These are phyloP conservation scores for Phytophthora chlamydospora DNA, from an alignment of 352 stramenopile species.

Conservation along the genomic window DNA sequence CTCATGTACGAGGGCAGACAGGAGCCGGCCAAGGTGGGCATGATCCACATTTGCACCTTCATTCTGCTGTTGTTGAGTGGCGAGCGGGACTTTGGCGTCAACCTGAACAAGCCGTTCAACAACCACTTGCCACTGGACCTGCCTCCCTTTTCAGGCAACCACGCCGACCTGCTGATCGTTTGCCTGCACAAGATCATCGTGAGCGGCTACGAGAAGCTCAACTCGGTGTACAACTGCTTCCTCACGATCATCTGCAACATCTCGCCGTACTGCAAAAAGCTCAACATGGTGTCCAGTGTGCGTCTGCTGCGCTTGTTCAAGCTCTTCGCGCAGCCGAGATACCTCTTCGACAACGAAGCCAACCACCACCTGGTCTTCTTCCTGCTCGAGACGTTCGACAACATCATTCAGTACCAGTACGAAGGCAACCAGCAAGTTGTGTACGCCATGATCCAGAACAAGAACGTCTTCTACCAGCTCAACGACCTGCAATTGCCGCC, in stretches of 20 bases:
- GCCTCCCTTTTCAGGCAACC: conserved; percentile 94
- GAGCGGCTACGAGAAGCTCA: conserved; percentile 96
- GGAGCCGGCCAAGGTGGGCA: conserved; percentile 92
- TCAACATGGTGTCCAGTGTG: conserved; percentile 95
- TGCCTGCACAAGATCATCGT: conserved; percentile 99
- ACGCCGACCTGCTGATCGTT: conserved; percentile 97
- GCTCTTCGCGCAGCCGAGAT: conserved; percentile 94
- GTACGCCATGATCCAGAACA: conserved; percentile 98
- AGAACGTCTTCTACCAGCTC: conserved; percentile 93
- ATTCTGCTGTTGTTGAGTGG: conserved; percentile 97
- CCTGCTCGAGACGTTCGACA: conserved; percentile 98
- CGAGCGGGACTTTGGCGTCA: conserved; percentile 97
- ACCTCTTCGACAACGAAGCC: conserved; percentile 95
- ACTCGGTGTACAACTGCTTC: conserved; percentile 98
- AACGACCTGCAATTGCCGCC: conserved; percentile 91
- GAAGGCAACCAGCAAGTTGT: conserved; percentile 97
- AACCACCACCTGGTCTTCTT: conserved; percentile 97
- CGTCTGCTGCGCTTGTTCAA: conserved; percentile 98
- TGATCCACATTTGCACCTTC: conserved; percentile 99
- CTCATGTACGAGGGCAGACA: conserved; percentile 95
- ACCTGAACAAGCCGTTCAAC: conserved; percentile 96
- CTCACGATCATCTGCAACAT: conserved; percentile 99
- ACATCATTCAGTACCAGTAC: conserved; percentile 99
- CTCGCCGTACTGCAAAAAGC: conserved; percentile 96
- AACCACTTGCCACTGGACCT: conserved; percentile 95